A percentile compares a stretch with the other conserved stretches of the same genome.
These are phyloP conservation scores for Didymellaceae sp. DNA, from an alignment of 2,329 filamentous ascomycete genomes.

Conservation along the genomic window DNA sequence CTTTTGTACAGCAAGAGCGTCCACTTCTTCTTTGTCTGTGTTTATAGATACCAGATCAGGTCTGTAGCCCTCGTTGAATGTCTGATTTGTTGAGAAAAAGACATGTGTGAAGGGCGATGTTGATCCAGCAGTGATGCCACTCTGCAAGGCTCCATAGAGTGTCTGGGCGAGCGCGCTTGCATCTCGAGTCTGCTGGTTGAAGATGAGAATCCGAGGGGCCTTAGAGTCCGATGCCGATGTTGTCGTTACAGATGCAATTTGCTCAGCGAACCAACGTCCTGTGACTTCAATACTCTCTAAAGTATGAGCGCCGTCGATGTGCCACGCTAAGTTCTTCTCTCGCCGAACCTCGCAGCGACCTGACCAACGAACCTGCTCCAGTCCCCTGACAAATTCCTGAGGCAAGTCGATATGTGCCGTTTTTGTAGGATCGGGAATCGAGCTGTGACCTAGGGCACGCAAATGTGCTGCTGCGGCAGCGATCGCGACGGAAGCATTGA, in stretches of 20 bases:
- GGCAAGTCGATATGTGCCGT: slow-evolving; percentile 58
- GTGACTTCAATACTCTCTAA: slow-evolving; percentile 80
- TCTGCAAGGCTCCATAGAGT: slow-evolving; percentile 64
- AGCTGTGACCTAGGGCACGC: slow-evolving; percentile 50
- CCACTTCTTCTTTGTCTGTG: slow-evolving; percentile 63
- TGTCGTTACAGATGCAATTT: slow-evolving; percentile 45
- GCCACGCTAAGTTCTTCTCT: slow-evolving; percentile 68
- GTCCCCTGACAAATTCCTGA: slow-evolving; percentile 66
- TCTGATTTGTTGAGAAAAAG: slow-evolving; percentile 82
- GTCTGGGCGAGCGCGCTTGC: slow-evolving; percentile 68
- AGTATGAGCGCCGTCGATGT: slow-evolving; percentile 88
- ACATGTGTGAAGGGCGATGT: slow-evolving; percentile 69
- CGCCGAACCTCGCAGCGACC: slow-evolving; percentile 78
- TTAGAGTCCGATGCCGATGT: slow-evolving; percentile 27
- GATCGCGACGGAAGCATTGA: slow-evolving; percentile 67
- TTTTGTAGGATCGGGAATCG: slow-evolving; percentile 46
- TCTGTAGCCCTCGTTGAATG: slow-evolving; percentile 67
- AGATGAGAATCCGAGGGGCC: slow-evolving; percentile 70
- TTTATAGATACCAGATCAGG: slow-evolving; percentile 70
- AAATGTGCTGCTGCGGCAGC: slow-evolving; percentile 67
- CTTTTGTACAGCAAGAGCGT: slow-evolving; percentile 70
- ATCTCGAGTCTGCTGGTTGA: slow-evolving; percentile 91
- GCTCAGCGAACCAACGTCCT: slow-evolving; percentile 74
- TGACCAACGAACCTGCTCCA: slow-evolving; percentile 71
- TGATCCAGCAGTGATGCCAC: slow-evolving; percentile 31